Evolutionary conservation across 495 filamentous ascomycete genomes (phyloP).

Genomic region (Xylaria telfairii): DNA sequence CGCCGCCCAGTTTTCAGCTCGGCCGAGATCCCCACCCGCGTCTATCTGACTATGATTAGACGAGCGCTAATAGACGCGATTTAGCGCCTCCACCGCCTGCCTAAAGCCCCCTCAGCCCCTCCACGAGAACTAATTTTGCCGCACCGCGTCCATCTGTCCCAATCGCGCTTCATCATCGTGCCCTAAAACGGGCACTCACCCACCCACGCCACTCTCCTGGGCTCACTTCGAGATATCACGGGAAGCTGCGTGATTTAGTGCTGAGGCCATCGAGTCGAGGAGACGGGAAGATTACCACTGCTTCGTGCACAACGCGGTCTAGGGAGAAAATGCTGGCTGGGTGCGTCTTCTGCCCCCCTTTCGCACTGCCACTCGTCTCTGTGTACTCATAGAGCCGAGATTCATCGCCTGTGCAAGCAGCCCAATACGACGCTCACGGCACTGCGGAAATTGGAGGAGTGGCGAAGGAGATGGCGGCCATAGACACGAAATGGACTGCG

Average conservation of each 20-base stretch:
- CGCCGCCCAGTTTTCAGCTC: slow-evolving; percentile 17
- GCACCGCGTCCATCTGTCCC: not conserved
- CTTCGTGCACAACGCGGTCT: not conserved
- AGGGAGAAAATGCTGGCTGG: not conserved
- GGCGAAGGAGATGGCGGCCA: slow-evolving; percentile 20
- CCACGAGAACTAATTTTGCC: slow-evolving; percentile 8
- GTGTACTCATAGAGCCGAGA: not conserved
- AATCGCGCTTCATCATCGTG: slow-evolving; percentile 13
- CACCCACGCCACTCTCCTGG: not conserved
- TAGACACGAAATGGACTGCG: slow-evolving; percentile 46
- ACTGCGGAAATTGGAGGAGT: not conserved
- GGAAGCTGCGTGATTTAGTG: not conserved
- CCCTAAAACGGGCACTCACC: not conserved
- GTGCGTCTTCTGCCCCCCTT: not conserved
- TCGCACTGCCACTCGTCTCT: not conserved
- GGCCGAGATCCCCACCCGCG: not conserved
- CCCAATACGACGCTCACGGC: not conserved
- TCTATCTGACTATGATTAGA: not conserved
- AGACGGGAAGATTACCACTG: not conserved
- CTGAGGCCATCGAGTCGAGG: not conserved
- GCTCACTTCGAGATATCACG: slow-evolving; percentile 11
- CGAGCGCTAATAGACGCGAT: slow-evolving; percentile 2
- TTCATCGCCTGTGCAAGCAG: not conserved
- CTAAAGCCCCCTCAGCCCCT: slow-evolving; percentile 10
- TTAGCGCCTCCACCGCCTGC: slow-evolving; percentile 21